Conservation (phyloP, 2,329 filamentous ascomycete genomes). For the Colletotrichum sp. region DNA sequence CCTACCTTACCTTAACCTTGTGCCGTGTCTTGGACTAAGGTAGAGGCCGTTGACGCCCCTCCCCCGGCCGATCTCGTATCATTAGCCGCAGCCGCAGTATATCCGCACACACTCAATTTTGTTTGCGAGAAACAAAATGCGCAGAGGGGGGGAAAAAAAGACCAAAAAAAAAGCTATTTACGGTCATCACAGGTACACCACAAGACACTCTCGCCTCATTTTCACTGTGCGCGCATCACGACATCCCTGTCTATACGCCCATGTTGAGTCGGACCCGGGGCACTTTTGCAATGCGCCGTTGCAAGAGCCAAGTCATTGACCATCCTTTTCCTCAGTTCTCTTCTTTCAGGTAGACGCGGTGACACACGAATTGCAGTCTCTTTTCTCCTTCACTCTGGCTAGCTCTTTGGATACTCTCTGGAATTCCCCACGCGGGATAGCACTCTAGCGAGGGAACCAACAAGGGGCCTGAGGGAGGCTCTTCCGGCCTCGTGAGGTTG, state of each 20-base stretch:
- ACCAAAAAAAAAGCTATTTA: not conserved
- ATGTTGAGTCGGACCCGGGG: not conserved
- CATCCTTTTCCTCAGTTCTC: constrained; percentile 18
- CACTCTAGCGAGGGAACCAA: constrained; percentile 13
- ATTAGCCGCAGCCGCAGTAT: constrained; percentile 11
- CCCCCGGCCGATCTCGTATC: not conserved
- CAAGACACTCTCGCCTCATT: not conserved
- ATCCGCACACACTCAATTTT: constrained; percentile 9
- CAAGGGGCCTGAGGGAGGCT: not conserved
- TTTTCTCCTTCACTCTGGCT: not conserved
- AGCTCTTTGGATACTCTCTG: not conserved
- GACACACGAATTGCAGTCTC: not conserved
- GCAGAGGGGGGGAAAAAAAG: not conserved
- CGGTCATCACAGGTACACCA: not conserved
- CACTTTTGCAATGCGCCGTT: constrained; percentile 10
- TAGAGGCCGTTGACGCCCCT: not conserved
- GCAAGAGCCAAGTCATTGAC: constrained; percentile 34
- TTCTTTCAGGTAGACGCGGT: not conserved
- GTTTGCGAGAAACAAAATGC: not conserved
- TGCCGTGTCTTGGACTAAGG: not conserved
- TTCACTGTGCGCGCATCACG: not conserved
- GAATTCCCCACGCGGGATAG: not conserved
- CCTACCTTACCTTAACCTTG: not conserved
- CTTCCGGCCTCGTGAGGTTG: not conserved
- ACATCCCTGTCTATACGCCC: not conserved